phyloP scores from a whole-genome alignment of 1,284 basidiomycete genomes.

The Boletus holoroseus region DNA sequence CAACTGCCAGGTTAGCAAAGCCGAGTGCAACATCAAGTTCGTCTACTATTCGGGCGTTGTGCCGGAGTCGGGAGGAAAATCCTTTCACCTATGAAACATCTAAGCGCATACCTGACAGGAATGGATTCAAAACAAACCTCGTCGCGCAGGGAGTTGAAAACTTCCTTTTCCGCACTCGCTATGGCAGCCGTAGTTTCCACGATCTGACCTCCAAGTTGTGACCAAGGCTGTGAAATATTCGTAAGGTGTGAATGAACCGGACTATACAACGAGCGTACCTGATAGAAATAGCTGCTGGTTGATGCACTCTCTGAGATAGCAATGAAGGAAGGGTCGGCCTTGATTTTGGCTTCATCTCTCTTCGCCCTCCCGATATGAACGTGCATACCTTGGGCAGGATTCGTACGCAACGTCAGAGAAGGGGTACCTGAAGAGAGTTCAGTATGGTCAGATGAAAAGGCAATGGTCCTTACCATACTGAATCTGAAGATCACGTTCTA shows the following conservation, averaged over 20 bases:
- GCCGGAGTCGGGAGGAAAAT: slow-evolving; percentile 52
- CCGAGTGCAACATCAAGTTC: slow-evolving; percentile 84
- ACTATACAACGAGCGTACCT: slow-evolving; percentile 39
- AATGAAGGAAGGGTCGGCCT: slow-evolving; percentile 47
- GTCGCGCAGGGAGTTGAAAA: slow-evolving; percentile 61
- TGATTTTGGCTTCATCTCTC: slow-evolving; percentile 50
- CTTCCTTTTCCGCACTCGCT: slow-evolving; percentile 57
- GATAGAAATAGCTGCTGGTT: slow-evolving; percentile 67
- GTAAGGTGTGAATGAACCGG: slow-evolving; percentile 7
- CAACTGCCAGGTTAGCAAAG: slow-evolving; percentile 79
- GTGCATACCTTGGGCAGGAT: slow-evolving; percentile 64
- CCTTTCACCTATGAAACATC: slow-evolving; percentile 52
- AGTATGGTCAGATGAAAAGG: background rate
- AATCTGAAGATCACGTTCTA: slow-evolving; percentile 52
- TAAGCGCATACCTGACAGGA: background rate
- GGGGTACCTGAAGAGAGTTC: slow-evolving; percentile 48
- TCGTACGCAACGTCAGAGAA: slow-evolving; percentile 66
- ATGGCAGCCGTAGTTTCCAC: slow-evolving; percentile 55
- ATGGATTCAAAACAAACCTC: slow-evolving; percentile 45
- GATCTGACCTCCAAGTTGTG: slow-evolving; percentile 62
- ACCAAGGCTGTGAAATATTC: slow-evolving; percentile 59
- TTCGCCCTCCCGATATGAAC: slow-evolving; percentile 63
- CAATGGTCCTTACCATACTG: slow-evolving; percentile 45
- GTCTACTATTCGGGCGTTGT: slow-evolving; percentile 78
- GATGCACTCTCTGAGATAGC: slow-evolving; percentile 55